Evolutionary conservation across 163 green algal species (phyloP), one percentile per base, ranked within the genome.

Genomic region (Volvox carteri): DNA sequence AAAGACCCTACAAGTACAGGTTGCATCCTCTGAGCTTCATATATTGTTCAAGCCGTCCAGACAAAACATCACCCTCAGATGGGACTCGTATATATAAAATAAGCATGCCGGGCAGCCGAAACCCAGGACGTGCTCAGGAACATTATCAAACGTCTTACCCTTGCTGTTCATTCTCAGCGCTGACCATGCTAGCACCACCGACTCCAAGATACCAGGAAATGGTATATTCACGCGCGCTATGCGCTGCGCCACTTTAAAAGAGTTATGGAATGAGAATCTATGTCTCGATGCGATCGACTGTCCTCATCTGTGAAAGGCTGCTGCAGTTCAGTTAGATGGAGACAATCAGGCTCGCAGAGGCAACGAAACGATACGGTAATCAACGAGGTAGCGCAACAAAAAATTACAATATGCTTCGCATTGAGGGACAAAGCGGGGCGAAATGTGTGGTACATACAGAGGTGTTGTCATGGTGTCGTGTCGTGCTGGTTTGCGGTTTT

Each of bases 401-500:
- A 65, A 65, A 65, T 23, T 30, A 4, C 25, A 30, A 65, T 65
- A 25, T 4, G 5, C 2, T 7, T 65, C 8, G 5, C 54, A 65
- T 4, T 65, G n/a, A n/a, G n/a, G 54, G 54, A 65, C 28, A 65
- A 2, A 19, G 2, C 28, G 19, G 19, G 4, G 54, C 54, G 4
- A 11, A 19, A 65, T 65, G 8, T 28, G 54, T 23, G 8, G 28
- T 23, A 65, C 28, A 23, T 65, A 65, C 5, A 12, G 6, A 65
- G 54, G 54, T 65, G 54, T 65, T 65, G 54, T 65, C 19, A 65
- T 65, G 28, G 54, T 65, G 54, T 65, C 54, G 54, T 65, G 54
- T 65, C 54, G 54, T 65, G 54, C 54, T 30, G 3, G 28, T 65
- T 23, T 5, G 54, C 54, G 8, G 28, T 8, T 58, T 58, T 58